Base-by-base conservation (phyloP, 306 rosid species). In the Trifolium dubium region DNA sequence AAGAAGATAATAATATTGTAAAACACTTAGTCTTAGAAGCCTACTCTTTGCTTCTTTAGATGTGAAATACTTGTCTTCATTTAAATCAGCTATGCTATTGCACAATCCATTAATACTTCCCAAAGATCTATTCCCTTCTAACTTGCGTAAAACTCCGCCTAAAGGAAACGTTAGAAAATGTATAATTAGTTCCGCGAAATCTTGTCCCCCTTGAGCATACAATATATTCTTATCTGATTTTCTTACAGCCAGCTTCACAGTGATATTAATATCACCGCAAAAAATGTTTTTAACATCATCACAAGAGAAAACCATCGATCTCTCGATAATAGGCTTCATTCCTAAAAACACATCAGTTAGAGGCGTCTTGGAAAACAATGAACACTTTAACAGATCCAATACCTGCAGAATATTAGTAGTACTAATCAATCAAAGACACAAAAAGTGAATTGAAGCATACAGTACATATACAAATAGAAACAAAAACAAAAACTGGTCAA, bases 361-460 rank as follows among this genome's bases (percentile, higher is more conserved):
- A 2, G 66, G 5, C 5, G 72, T 1, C 15, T 30, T 29, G 1
- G 72, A 62, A 1, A 70, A 0, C 14, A 62, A 13, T 2, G 67
- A 39, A 32, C 66, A 62, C 43, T 39, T 39, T 7, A 39, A 39
- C 2, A 39, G 43, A 39, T 39, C 43, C 43, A 8, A 0, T 3
- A 60, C 55, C 81, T 77, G 63, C 0, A 53, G 46, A 41, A 41
- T 10, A 41, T 23, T 23, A 23, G n/a, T n/a, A n/a, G 23, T 23
- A 23, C 23, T 23, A 23, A 23, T 23, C 23, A 23, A 23, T 23
- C 23, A 23, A 23, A 23, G 23, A 23, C 23, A 23, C 23, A 23
- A 23, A n/a, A 23, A 23, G 23, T 23, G 23, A 23, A 23, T 23
- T 23, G 23, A 23, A 23, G 23, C n/a, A n/a, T n/a, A n/a, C n/a